These are phyloP conservation scores for Venturia asperata DNA, from an alignment of 2,329 filamentous ascomycete species.

Conservation along the genomic window DNA sequence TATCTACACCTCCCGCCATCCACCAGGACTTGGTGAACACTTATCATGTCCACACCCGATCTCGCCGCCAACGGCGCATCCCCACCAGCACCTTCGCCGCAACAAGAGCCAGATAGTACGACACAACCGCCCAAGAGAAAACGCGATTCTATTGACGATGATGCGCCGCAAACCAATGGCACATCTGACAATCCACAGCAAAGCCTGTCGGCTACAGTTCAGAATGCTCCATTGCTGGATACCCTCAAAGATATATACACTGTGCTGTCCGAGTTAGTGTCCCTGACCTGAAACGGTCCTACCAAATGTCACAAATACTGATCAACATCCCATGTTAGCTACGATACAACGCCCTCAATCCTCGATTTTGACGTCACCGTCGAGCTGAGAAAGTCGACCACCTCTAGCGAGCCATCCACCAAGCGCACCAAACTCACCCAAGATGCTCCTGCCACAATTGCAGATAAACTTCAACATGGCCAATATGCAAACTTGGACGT, in stretches of 20 bases:
- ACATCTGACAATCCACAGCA: not conserved
- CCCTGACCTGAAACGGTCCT: slow-evolving; percentile 2
- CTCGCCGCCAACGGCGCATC: not conserved
- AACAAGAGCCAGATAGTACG: slow-evolving; percentile 3
- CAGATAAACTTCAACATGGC: slow-evolving; percentile 32
- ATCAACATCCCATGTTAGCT: not conserved
- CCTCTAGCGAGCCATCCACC: slow-evolving; percentile 35
- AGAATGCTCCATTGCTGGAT: slow-evolving; percentile 1
- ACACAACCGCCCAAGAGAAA: slow-evolving; percentile 12
- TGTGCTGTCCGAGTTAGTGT: slow-evolving; percentile 12
- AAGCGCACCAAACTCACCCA: slow-evolving; percentile 41
- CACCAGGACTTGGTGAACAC: slow-evolving; percentile 1
- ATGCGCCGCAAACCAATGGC: slow-evolving; percentile 15
- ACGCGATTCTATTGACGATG: not conserved
- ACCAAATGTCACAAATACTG: not conserved
- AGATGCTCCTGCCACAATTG: slow-evolving; percentile 30
- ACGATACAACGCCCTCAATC: slow-evolving; percentile 14
- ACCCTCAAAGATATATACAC: slow-evolving; percentile 3
- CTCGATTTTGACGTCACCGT: not conserved
- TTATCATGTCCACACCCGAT: not conserved
- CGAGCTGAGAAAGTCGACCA: slow-evolving; percentile 17
- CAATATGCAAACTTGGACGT: slow-evolving; percentile 37
- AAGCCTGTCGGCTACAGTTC: not conserved
- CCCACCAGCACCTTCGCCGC: not conserved
- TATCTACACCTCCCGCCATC: not conserved